A percentile compares a stretch with the other conserved stretches of the same genome.
Evolutionary conservation across 495 filamentous ascomycete genomes (phyloP).

Genomic region (Penicillium coprophilum): DNA sequence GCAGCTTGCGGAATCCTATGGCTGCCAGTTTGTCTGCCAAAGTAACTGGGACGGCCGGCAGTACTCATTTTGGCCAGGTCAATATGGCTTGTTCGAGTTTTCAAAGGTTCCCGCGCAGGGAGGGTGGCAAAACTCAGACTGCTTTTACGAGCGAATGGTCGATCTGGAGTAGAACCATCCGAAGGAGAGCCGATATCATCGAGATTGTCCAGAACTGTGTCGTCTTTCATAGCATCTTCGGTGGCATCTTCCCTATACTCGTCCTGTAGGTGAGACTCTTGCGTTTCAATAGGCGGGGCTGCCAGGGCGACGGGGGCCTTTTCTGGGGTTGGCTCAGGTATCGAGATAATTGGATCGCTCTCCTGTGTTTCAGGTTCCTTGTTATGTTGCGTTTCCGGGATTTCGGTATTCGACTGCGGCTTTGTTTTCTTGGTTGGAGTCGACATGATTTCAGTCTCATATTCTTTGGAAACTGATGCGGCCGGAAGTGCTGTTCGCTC

Average conservation of each 20-base stretch:
- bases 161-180: conserved; percentile 60
- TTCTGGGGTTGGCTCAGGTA: conserved; percentile 19
- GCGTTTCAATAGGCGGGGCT: conserved; percentile 14
- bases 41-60: conserved; percentile 52
- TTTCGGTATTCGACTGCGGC: conserved; percentile 5
- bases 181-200: conserved; percentile 62
- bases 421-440: conserved; percentile 18
- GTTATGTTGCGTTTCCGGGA: conserved; percentile 17
- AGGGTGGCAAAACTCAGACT: conserved; percentile 91
- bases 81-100: conserved; percentile 78
- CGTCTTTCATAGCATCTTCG: conserved; percentile 42
- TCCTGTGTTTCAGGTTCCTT: conserved; percentile 11
- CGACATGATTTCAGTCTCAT: conserved; percentile 19
- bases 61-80: conserved; percentile 58
- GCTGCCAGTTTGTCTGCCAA: conserved; percentile 52
- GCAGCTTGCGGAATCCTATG: conserved; percentile 35
- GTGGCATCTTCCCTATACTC: conserved; percentile 24
- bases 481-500: conserved; percentile 11
- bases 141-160: conserved; percentile 77
- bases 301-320: conserved; percentile 19
- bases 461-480: conserved; percentile 12
- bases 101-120: conserved; percentile 82
- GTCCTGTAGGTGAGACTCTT: conserved; percentile 22
- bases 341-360: conserved; percentile 4
- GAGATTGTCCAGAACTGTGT: conserved; percentile 49